Evolutionary conservation across 2,329 filamentous ascomycete genomes (phyloP).

Genomic region (Ceratocystis alfenasii): DNA sequence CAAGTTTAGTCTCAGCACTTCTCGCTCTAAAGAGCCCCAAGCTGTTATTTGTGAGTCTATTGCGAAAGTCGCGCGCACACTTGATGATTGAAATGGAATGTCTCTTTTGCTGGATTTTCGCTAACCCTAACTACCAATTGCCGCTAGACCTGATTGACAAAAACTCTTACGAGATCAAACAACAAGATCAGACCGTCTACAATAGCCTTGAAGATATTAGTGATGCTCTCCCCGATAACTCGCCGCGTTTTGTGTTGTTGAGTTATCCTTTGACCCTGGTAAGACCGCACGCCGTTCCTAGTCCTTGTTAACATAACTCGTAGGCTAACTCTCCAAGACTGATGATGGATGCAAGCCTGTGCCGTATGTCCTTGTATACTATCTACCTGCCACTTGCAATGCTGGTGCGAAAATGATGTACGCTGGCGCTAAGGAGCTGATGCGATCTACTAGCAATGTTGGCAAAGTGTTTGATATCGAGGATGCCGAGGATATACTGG

Average conservation of each 20-base stretch:
- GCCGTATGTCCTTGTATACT: constrained; percentile 90
- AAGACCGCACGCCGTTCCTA: constrained; percentile 26
- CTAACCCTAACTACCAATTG: constrained; percentile 13
- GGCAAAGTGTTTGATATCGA: constrained; percentile 76
- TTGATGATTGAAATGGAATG: not conserved
- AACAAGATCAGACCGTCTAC: constrained; percentile 67
- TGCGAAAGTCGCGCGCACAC: not conserved
- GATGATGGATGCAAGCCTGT: constrained; percentile 77
- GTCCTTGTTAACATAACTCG: not conserved
- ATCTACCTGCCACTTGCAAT: constrained; percentile 85
- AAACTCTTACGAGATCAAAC: constrained; percentile 76
- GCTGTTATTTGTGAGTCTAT: constrained; percentile 74
- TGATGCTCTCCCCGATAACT: constrained; percentile 85
- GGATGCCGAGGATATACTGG: constrained; percentile 65
- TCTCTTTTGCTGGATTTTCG: not conserved
- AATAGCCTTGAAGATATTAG: constrained; percentile 65
- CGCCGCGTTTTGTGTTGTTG: constrained; percentile 77
- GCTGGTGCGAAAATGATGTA: constrained; percentile 83
- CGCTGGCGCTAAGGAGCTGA: constrained; percentile 87
- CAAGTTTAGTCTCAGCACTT: constrained; percentile 89
- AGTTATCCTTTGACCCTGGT: constrained; percentile 86
- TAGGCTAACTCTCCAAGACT: constrained; percentile 38
- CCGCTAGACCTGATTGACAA: constrained; percentile 79
- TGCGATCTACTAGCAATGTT: constrained; percentile 88
- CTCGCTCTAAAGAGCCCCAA: constrained; percentile 72